These are phyloP conservation scores for Basipetospora sp. DNA, from an alignment of 2,329 filamentous ascomycete species.

Conservation along the genomic window DNA sequence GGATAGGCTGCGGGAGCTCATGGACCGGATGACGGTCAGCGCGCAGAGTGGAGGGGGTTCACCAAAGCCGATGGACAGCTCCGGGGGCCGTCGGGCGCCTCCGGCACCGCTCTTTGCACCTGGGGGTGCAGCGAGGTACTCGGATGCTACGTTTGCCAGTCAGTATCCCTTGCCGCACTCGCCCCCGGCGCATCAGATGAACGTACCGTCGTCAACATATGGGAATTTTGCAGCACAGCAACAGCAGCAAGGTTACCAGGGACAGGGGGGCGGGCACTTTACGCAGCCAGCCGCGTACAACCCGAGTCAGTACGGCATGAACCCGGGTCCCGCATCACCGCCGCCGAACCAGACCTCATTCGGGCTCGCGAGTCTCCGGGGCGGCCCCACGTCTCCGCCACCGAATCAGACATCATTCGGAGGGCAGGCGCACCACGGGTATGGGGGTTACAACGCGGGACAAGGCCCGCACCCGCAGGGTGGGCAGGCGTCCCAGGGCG, in stretches of 20 bases:
- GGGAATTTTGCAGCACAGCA: conserved; percentile 13
- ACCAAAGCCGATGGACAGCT: too few species aligned
- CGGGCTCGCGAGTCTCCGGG: conserved; percentile 23
- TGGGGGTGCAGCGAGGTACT: conserved; percentile 32
- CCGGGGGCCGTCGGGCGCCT: conserved; percentile 17
- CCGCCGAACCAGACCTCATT: conserved; percentile 46
- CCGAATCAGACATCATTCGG: conserved; percentile 40
- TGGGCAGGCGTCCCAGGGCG: conserved; percentile 26
- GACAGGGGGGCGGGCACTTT: conserved; percentile 29
- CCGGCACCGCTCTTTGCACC: conserved; percentile 37
- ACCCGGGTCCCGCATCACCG: conserved; percentile 44
- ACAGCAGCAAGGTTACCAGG: conserved; percentile 21
- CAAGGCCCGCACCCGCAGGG: conserved; percentile 34
- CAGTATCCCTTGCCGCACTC: conserved; percentile 47
- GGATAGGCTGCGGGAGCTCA: conserved; percentile 70
- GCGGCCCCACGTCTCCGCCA: conserved; percentile 35
- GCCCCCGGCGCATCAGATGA: conserved; percentile 35
- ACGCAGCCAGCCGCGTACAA: conserved; percentile 38
- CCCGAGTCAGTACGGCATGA: conserved; percentile 43
- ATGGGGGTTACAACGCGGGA: conserved; percentile 15
- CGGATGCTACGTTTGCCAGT: conserved; percentile 36
- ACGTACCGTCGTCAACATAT: conserved; percentile 18
- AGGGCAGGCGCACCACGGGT: conserved; percentile 23
- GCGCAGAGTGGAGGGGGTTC: too few species aligned
- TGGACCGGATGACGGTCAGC: conserved; percentile 94